A percentile compares a stretch with the other conserved stretches of the same genome.
Conservation (phyloP, 495 filamentous ascomycete species). For the Neurospora sp. region DNA sequence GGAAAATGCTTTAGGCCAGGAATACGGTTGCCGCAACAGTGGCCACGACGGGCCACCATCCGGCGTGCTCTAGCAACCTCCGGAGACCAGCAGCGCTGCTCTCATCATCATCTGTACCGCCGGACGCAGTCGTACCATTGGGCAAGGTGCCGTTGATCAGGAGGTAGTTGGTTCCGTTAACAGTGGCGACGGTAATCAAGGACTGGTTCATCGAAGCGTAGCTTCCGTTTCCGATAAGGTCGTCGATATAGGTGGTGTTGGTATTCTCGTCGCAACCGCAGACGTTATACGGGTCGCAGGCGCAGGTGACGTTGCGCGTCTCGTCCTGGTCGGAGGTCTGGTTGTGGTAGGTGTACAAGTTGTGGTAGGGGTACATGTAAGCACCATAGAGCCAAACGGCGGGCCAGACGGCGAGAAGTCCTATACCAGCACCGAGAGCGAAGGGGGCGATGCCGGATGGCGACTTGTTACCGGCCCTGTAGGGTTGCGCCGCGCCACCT, state of each 20-base stretch:
- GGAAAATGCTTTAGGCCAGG: conserved; percentile 14
- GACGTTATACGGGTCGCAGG: conserved; percentile 57
- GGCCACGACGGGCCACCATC: conserved; percentile 51
- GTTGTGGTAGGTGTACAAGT: conserved; percentile 57
- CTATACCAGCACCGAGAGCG: conserved; percentile 43
- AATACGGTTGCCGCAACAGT: conserved; percentile 47
- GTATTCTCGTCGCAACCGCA: conserved; percentile 81
- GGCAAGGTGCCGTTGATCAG: conserved; percentile 78
- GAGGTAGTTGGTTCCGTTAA: conserved; percentile 69
- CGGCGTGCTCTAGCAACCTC: conserved; percentile 35
- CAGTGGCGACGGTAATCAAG: conserved; percentile 50
- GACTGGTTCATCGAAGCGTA: conserved; percentile 48
- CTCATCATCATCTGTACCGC: conserved; percentile 32
- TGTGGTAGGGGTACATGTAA: conserved; percentile 58
- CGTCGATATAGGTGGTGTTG: conserved; percentile 45
- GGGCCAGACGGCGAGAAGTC: conserved; percentile 45
- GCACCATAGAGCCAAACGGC: conserved; percentile 53
- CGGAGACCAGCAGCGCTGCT: conserved; percentile 27
- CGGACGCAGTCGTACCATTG: conserved; percentile 70
- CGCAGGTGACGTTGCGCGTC: conserved; percentile 61
- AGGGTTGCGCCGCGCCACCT: conserved; percentile 65
- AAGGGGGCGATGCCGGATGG: conserved; percentile 46
- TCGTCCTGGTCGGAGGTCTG: conserved; percentile 45
- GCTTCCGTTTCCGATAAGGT: conserved; percentile 56
- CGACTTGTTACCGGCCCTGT: conserved; percentile 48